Base-by-base conservation (phyloP, 495 filamentous ascomycete genomes). In the Echria macrotheca region DNA sequence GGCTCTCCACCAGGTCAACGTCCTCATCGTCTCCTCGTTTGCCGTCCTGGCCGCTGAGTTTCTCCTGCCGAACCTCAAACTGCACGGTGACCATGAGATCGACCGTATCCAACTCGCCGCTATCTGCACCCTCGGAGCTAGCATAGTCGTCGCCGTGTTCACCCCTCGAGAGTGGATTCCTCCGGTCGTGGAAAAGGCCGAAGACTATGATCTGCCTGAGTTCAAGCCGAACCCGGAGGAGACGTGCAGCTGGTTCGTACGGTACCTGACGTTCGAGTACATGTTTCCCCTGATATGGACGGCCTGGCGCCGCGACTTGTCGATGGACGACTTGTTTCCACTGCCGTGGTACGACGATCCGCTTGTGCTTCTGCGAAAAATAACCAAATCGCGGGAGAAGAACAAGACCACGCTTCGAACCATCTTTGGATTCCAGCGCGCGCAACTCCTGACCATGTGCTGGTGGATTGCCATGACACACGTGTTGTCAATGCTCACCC, bases 311-410 rank as follows among this genome's bases (percentile, higher is more conserved):
- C 58, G 56, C 5, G 63, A 70, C 25, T 35, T 75, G 49, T 71
- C 66, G 14, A 63, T 75, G 42, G 64, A 69, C 32, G 73, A 72
- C 59, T 56, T 77, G 23, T 71, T 71, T 10, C 63, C 52, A n/a
- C 65, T 77, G 14, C 71, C 73, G 1, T 70, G 70, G 57, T 77
- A 77, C 46, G 73, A 77, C 44, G 70, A 74, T 31, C 73, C 73
- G 2, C 48, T 62, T 10, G 54, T 64, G 19, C 66, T 74, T 43
- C 62, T 75, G 21, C 52, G 56, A 18, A 67, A 60, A 18, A 64
- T 74, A 19, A 58, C 65, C 14, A 50, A 52, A 22, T 66, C 71
- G 17, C 65, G 73, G 0, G 57, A 59, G 18, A 64, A 63, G 45
- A 63, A 64, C 46, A 63, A 59, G 19, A 67, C 64, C 29, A 77